phyloP scores from a whole-genome alignment of 257 asterid species.

The Rhazya stricta region DNA sequence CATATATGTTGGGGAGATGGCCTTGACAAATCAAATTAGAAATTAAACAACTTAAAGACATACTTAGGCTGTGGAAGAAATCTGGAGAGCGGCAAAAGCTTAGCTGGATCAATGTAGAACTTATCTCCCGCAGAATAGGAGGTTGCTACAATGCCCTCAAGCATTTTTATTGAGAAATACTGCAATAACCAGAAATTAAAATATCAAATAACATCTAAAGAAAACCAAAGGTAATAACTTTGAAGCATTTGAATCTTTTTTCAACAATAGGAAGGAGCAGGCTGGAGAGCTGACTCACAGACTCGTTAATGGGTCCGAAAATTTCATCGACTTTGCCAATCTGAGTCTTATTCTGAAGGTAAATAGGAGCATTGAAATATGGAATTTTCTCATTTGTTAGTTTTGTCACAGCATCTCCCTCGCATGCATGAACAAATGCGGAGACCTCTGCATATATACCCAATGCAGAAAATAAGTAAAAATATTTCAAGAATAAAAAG shows the following conservation, averaged over 20 bases:
- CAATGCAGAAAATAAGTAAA: background rate
- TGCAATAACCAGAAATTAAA: constrained; percentile 21
- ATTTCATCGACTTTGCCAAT: constrained; percentile 98
- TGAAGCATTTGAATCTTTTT: background rate
- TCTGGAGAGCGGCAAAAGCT: constrained; percentile 80
- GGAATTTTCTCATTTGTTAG: constrained; percentile 87
- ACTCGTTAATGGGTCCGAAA: constrained; percentile 92
- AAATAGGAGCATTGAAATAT: constrained; percentile 88
- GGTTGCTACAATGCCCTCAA: constrained; percentile 87
- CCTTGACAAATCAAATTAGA: background rate
- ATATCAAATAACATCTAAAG: background rate
- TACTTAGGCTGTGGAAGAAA: constrained; percentile 84
- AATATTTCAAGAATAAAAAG: background rate
- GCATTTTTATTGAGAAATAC: constrained; percentile 79
- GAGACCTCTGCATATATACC: constrained; percentile 57
- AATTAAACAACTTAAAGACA: constrained; percentile 15
- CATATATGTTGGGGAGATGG: background rate
- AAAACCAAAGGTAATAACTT: background rate
- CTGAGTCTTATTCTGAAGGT: constrained; percentile 88
- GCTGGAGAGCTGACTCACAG: constrained; percentile 50
- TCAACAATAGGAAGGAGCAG: background rate
- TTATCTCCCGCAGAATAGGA: constrained; percentile 78
- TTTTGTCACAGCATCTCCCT: constrained; percentile 93
- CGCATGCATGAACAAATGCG: constrained; percentile 74
- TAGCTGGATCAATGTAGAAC: constrained; percentile 90